A percentile compares a stretch with the other conserved stretches of the same genome.
Evolutionary conservation across 208 protist genomes (phyloP).

Genomic region (Leptomonas seymouri): DNA sequence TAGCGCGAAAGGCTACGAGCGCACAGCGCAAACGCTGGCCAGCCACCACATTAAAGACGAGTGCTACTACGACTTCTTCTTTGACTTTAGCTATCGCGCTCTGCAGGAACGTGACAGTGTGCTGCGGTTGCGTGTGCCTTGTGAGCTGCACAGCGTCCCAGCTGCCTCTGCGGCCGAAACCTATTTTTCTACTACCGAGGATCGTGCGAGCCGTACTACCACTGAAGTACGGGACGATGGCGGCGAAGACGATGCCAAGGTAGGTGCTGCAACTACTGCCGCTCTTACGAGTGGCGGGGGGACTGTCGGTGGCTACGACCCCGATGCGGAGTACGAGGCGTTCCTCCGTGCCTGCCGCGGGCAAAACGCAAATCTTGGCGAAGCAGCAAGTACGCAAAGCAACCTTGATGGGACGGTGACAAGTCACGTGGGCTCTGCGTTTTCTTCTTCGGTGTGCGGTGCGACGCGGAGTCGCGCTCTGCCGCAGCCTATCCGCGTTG

Average conservation of each 20-base stretch:
- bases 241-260: too few relatives aligned
- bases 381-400: background rate
- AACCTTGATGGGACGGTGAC: background rate
- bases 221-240: too few relatives aligned
- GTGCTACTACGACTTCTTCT: slow-evolving; percentile 74
- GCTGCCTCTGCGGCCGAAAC: background rate
- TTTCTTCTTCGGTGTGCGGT: background rate
- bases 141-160: slow-evolving; percentile 9
- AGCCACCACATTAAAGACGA: slow-evolving; percentile 42
- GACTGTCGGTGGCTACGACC: slow-evolving; percentile 14
- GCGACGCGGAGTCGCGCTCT: slow-evolving; percentile 2
- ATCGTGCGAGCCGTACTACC: too few relatives aligned
- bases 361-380: background rate
- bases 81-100: slow-evolving; percentile 54
- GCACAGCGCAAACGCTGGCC: slow-evolving; percentile 30
- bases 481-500: slow-evolving; percentile 17
- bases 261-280: background rate
- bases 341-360: slow-evolving; percentile 29
- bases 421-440: background rate
- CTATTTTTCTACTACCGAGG: background rate
- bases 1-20: slow-evolving; percentile 40
- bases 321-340: slow-evolving; percentile 32
- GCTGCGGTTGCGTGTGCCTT: slow-evolving; percentile 71
- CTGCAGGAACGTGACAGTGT: slow-evolving; percentile 44
- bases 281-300: background rate